Evolutionary conservation across 2,329 filamentous ascomycete species (phyloP).

Genomic region (Neofusicoccum cordaticola): DNA sequence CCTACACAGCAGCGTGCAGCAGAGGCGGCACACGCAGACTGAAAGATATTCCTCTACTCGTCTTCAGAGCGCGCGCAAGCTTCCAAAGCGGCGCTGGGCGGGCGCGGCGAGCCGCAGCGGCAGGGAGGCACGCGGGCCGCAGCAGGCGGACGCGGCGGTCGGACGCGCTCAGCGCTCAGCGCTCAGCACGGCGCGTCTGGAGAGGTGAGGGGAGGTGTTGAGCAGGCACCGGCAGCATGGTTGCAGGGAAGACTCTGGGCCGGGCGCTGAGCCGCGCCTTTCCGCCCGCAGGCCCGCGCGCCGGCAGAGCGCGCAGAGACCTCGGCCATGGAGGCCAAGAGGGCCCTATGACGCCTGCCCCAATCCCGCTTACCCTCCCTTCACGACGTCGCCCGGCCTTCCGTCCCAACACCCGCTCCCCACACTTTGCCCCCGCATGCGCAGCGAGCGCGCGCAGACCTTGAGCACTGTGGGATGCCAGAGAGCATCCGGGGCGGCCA

Average conservation of each 20-base stretch:
- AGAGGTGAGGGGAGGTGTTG: neutral
- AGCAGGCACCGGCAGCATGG: neutral
- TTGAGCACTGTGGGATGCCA: constrained; percentile 34
- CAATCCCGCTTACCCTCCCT: neutral
- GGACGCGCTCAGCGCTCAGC: too few species aligned
- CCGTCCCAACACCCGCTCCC: neutral
- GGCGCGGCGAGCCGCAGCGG: too few species aligned
- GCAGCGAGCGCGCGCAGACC: neutral
- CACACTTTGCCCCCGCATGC: constrained; percentile 3
- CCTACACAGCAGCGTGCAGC: too few species aligned
- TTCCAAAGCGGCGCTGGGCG: too few species aligned
- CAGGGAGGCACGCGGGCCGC: too few species aligned
- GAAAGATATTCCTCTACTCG: too few species aligned
- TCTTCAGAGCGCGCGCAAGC: too few species aligned
- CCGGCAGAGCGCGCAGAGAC: neutral
- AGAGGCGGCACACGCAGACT: too few species aligned
- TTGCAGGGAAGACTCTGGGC: neutral
- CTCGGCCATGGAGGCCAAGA: neutral
- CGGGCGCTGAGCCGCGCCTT: neutral
- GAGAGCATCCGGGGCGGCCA: constrained; percentile 34
- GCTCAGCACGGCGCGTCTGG: too few species aligned
- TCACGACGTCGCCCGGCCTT: neutral
- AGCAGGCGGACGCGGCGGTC: too few species aligned
- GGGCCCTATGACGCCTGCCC: neutral
- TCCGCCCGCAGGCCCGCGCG: neutral